A percentile compares a stretch with the other conserved stretches of the same genome.
phyloP scores from a whole-genome alignment of 768 basidiomycete species.

The Suillus brevipes region DNA sequence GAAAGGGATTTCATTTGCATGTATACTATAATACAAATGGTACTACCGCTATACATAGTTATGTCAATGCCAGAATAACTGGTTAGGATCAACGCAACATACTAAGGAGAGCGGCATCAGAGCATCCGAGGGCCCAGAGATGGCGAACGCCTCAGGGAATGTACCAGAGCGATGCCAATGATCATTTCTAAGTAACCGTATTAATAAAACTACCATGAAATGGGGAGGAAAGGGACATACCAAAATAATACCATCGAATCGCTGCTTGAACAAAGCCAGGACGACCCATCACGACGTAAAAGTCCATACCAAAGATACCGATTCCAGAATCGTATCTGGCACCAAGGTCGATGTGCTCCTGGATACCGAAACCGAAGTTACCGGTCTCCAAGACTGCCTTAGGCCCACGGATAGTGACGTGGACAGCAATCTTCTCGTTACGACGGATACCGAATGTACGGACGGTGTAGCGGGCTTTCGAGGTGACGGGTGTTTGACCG shows the following conservation, averaged over 20 bases:
- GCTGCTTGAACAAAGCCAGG: slow-evolving; percentile 99
- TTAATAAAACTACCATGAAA: background rate
- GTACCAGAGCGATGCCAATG: too few species aligned
- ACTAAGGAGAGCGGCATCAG: too few species aligned
- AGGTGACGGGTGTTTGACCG: slow-evolving; percentile 98
- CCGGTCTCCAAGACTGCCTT: slow-evolving; percentile 99
- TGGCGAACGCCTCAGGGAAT: too few species aligned
- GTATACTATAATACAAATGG: too few species aligned
- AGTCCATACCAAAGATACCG: slow-evolving; percentile 99
- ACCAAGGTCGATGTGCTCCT: slow-evolving; percentile 99
- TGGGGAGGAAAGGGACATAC: slow-evolving; percentile 43
- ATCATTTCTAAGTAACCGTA: background rate
- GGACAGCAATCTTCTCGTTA: slow-evolving; percentile 99
- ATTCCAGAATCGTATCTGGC: slow-evolving; percentile 98
- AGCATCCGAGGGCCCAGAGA: too few species aligned
- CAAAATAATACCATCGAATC: slow-evolving; percentile 97
- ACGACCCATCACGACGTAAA: slow-evolving; percentile 96
- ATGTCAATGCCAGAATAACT: too few species aligned
- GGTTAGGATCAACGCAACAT: too few species aligned
- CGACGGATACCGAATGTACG: slow-evolving; percentile 98
- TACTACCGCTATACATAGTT: too few species aligned
- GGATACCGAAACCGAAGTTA: slow-evolving; percentile 99
- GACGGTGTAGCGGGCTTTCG: slow-evolving; percentile 99
- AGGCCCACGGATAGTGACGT: slow-evolving; percentile 98
- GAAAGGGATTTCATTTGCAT: too few species aligned